Evolutionary conservation across 139 green algal genomes (phyloP), one percentile per base, ranked within the genome.

Genomic region (Tetradesmus obliquus): DNA sequence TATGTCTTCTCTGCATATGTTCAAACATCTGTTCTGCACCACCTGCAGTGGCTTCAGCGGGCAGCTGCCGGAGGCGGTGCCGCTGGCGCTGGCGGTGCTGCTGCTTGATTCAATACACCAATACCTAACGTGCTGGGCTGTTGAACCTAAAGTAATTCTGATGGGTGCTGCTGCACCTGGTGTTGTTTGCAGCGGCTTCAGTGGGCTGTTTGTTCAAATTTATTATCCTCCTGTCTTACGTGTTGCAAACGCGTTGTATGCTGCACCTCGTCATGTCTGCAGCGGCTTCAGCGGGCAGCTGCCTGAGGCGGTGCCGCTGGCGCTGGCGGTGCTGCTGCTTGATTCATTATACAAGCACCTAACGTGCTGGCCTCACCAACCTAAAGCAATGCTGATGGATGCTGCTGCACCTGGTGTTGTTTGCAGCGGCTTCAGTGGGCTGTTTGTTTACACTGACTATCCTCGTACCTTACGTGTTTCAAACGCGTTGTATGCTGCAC

Each of bases 241-340:
- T 45, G 32, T 45, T 45, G 32, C 32, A 45, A 45, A 45, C 32
- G 32, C 32, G 32, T 84, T 45, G 32, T 84, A 22, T 57, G 20
- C 24, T 55, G 54, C 20, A 55, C 12, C 62, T 12, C 13, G 79
- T 8, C 24, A 55, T 84, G 79, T 57, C 62, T 72, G 24, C 84
- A 89, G 84, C n/a, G 51, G 86, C 13, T 91, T 88, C 22, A 66
- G 79, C 15, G 24, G 13, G 3, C 88, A 91, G 58, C 82, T 91
- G 60, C 79, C 60, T 6, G 88, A 91, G 79, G 79, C 88, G 24
- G 58, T 32, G 10, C 57, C 76, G 1, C 15, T 82, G 54, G 79
- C 57, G 19, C 57, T 86, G 55, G 76, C 88, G 58, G 79, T 86
- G 55, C 60, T 91, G 79, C 88, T 45, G 32, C 32, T 45, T 45